Conservation (phyloP, 331 rosid genomes). For the Acacia concinna region DNA sequence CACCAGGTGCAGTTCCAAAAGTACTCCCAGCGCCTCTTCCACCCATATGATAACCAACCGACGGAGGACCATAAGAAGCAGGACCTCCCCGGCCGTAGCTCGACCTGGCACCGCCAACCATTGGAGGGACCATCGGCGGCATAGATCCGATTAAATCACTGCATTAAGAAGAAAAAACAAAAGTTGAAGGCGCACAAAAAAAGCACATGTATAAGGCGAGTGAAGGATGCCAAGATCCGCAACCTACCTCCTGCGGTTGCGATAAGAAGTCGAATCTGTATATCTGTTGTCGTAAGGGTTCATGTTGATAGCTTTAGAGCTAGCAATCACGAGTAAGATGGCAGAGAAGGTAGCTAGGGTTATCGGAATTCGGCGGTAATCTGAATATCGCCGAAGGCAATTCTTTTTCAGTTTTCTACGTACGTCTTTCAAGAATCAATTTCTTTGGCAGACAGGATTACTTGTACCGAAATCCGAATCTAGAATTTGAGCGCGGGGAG, state of each 20-base stretch:
- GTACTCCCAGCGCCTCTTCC: slow-evolving; percentile 42
- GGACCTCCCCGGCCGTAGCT: slow-evolving; percentile 57
- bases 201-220: background rate
- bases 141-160: slow-evolving; percentile 63
- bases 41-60: slow-evolving; percentile 35
- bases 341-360: background rate
- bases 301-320: slow-evolving; percentile 38
- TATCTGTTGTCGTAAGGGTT: slow-evolving; percentile 60
- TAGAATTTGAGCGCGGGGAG: too few relatives aligned
- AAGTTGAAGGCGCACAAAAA: background rate
- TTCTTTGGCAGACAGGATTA: background rate
- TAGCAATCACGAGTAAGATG: background rate
- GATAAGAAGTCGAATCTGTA: slow-evolving; percentile 68
- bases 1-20: slow-evolving; percentile 39
- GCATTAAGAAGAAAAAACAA: background rate
- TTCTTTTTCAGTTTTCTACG: background rate
- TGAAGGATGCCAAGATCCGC: background rate
- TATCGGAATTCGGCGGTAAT: background rate
- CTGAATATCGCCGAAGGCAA: background rate
- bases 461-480: background rate
- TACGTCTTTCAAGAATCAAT: background rate
- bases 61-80: slow-evolving; percentile 38
- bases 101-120: slow-evolving; percentile 27
- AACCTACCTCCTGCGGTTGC: slow-evolving; percentile 76
- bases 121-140: slow-evolving; percentile 37